These are phyloP conservation scores for Bipolaris zeicola DNA, from an alignment of 2,329 filamentous ascomycete species.

Conservation along the genomic window DNA sequence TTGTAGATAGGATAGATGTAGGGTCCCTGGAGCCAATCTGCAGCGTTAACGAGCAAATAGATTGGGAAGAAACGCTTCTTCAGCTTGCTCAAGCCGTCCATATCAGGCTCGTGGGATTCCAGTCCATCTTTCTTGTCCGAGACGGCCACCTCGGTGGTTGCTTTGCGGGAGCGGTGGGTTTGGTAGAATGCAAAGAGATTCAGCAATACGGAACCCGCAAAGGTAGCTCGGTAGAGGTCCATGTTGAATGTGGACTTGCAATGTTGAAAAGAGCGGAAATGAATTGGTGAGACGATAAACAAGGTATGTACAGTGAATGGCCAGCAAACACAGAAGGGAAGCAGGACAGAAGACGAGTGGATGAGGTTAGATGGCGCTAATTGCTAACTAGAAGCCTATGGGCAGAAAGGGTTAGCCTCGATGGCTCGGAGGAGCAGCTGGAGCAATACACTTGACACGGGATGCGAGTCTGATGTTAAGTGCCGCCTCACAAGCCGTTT, in stretches of 20 bases:
- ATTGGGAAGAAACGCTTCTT: constrained; percentile 53
- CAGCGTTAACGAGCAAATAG: constrained; percentile 52
- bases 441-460: background rate
- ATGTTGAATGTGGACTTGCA: constrained; percentile 23
- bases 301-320: constrained; percentile 8
- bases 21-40: constrained; percentile 57
- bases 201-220: constrained; percentile 33
- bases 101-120: constrained; percentile 31
- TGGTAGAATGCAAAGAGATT: constrained; percentile 37
- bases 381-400: background rate
- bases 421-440: background rate
- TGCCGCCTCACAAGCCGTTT: constrained; percentile 7
- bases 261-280: constrained; percentile 5
- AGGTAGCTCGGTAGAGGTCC: constrained; percentile 41
- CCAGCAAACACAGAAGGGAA: constrained; percentile 10
- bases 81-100: constrained; percentile 43
- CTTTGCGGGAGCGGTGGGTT: constrained; percentile 30
- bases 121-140: constrained; percentile 33
- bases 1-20: constrained; percentile 61
- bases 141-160: constrained; percentile 6
- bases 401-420: background rate
- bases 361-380: background rate
- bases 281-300: background rate
- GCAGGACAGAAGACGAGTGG: background rate
- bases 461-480: background rate